A percentile compares a stretch with the other conserved stretches of the same genome.
Evolutionary conservation across 2,329 filamentous ascomycete species (phyloP).

Genomic region (Fusarium tjaetaba): DNA sequence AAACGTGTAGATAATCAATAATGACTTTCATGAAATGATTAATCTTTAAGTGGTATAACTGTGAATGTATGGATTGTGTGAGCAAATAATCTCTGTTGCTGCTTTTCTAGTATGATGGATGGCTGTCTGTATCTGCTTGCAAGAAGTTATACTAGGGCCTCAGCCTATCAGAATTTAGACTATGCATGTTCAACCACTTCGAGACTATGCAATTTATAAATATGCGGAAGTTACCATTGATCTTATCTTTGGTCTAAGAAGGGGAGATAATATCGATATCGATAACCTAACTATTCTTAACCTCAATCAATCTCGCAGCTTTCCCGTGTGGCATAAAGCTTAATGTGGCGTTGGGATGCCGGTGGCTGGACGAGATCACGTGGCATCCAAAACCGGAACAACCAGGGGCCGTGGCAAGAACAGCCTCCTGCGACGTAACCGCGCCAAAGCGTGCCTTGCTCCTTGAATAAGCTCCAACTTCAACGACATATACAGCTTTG

Average conservation of each 20-base stretch:
- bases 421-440: conserved; percentile 41
- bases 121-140: neutral
- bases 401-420: conserved; percentile 35
- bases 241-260: neutral
- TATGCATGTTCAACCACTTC: neutral
- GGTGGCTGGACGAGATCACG: conserved; percentile 33
- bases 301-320: neutral
- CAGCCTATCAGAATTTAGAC: conserved; percentile 13
- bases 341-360: neutral
- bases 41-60: neutral
- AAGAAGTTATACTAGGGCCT: neutral
- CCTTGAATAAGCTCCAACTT: conserved; percentile 45
- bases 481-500: conserved; percentile 44
- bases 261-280: conserved; percentile 6
- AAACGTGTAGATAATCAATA: conserved; percentile 38
- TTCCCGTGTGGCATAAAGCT: conserved; percentile 2
- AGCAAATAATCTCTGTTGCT: neutral
- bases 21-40: conserved; percentile 29
- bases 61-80: neutral
- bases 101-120: neutral
- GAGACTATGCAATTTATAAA: neutral
- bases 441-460: conserved; percentile 41
- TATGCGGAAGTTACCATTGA: neutral
- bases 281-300: conserved; percentile 9
- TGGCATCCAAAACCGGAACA: conserved; percentile 41